Evolutionary conservation across 768 basidiomycete species (phyloP).

Genomic region (Phanerochaete sordida): DNA sequence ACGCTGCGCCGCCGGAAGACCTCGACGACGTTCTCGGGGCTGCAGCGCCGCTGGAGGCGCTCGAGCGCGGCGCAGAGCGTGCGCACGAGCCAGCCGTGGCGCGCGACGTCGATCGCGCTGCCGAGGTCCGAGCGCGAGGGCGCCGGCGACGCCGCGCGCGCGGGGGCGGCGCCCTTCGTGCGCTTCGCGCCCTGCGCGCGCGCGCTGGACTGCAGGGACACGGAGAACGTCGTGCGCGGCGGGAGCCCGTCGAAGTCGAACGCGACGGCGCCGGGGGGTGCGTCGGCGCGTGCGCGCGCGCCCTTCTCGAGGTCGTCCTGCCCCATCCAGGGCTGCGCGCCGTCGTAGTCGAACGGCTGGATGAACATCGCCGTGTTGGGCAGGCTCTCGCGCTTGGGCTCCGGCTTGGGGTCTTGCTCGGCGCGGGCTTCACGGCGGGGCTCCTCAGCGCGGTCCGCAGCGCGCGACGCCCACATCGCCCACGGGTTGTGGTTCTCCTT

Average conservation of each 20-base stretch:
- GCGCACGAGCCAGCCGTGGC: neutral
- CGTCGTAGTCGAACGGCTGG: conserved; percentile 25
- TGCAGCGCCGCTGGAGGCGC: conserved; percentile 19
- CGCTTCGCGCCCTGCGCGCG: neutral
- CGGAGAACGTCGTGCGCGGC: conserved; percentile 8
- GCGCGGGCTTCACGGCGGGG: neutral
- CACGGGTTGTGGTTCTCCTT: conserved; percentile 4
- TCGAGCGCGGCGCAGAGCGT: conserved; percentile 14
- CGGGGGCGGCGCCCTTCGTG: neutral
- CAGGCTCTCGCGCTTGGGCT: neutral
- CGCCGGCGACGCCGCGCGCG: conserved; percentile 2
- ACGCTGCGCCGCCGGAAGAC: neutral
- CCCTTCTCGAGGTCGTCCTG: neutral
- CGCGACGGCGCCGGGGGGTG: conserved; percentile 6
- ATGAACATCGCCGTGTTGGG: conserved; percentile 30
- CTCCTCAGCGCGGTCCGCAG: conserved; percentile 4
- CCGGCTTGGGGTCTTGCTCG: too few species aligned
- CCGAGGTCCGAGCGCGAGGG: neutral
- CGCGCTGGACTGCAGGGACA: neutral
- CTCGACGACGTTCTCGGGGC: conserved; percentile 23
- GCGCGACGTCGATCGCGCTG: conserved; percentile 1
- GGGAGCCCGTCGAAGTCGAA: conserved; percentile 37
- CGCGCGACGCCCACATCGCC: neutral
- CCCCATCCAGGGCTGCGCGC: neutral
- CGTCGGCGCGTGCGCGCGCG: conserved; percentile 9